phyloP scores from a whole-genome alignment of 1,139 yeast genomes.

The Suhomyces atakaporum region DNA sequence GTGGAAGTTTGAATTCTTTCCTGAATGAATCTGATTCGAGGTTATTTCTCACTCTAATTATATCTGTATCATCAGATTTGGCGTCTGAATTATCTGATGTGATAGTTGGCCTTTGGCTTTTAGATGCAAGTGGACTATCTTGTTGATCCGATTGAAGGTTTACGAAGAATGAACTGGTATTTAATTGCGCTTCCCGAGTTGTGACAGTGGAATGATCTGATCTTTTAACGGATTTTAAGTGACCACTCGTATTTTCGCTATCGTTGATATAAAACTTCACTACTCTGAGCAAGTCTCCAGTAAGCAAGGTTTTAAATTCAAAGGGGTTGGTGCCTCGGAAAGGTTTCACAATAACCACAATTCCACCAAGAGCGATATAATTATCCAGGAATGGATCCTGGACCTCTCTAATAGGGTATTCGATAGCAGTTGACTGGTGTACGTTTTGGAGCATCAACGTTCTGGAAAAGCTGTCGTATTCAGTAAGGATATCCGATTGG shows the following conservation, averaged over 20 bases:
- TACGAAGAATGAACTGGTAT: too few species aligned
- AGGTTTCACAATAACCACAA: conserved; percentile 40
- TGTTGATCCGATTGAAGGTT: too few species aligned
- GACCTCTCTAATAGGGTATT: conserved; percentile 30
- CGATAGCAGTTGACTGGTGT: too few species aligned
- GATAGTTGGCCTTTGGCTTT: too few species aligned
- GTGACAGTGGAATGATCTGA: too few species aligned
- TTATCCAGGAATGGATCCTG: conserved; percentile 34
- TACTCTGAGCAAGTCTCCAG: conserved; percentile 39
- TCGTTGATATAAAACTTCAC: conserved; percentile 27
- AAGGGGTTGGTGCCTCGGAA: conserved; percentile 24
- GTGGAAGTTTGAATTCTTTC: background rate
- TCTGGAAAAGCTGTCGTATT: conserved; percentile 30
- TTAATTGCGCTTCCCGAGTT: too few species aligned
- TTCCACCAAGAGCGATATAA: conserved; percentile 32
- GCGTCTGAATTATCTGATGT: too few species aligned
- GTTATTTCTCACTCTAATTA: too few species aligned
- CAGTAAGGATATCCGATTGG: conserved; percentile 17
- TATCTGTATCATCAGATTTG: too few species aligned
- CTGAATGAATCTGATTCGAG: too few species aligned
- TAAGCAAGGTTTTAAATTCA: conserved; percentile 30
- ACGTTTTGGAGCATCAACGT: conserved; percentile 34
- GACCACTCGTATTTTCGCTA: conserved; percentile 1
- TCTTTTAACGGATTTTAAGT: too few species aligned
- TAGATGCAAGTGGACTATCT: too few species aligned